These are phyloP conservation scores for Cladosporium colombiae DNA, from an alignment of 2,329 filamentous ascomycete genomes.

Conservation along the genomic window DNA sequence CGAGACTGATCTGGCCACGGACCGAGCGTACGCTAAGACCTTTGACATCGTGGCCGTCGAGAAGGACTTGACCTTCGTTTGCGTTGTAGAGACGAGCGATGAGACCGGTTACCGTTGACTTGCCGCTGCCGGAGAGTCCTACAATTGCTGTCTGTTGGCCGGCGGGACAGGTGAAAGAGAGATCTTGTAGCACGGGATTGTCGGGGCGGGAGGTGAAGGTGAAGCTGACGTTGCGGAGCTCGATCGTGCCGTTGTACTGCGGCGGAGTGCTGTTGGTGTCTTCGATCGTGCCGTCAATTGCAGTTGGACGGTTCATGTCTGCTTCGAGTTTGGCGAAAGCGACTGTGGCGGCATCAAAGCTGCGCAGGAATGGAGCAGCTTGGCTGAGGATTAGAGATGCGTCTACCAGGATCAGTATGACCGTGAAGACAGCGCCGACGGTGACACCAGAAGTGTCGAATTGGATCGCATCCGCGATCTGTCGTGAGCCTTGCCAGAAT, in stretches of 20 bases:
- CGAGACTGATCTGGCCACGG: conserved; percentile 36
- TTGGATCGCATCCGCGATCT: conserved; percentile 37
- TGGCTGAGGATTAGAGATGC: conserved; percentile 49
- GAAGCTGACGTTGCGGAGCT: conserved; percentile 67
- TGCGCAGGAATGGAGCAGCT: conserved; percentile 50
- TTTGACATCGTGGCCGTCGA: conserved; percentile 36
- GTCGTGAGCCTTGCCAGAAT: conserved; percentile 49
- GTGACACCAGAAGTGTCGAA: conserved; percentile 18
- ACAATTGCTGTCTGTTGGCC: conserved; percentile 50
- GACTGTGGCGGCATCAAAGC: conserved; percentile 51
- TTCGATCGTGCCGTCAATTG: conserved; percentile 40
- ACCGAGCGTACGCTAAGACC: conserved; percentile 38
- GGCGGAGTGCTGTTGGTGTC: conserved; percentile 30
- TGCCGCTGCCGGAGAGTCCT: conserved; percentile 40
- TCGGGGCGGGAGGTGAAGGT: conserved; percentile 60
- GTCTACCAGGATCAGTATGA: conserved; percentile 48
- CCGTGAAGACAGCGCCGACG: conserved; percentile 41
- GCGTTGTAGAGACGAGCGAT: conserved; percentile 38
- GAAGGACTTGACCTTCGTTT: conserved; percentile 33
- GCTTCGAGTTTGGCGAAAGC: conserved; percentile 60
- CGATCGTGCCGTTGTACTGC: conserved; percentile 50
- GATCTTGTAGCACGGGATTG: conserved; percentile 39
- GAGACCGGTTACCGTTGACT: conserved; percentile 41
- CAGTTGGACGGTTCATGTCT: conserved; percentile 55
- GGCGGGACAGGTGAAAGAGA: conserved; percentile 41